Base-by-base conservation (phyloP, 495 filamentous ascomycete species). In the Glutinoglossum americanum region DNA sequence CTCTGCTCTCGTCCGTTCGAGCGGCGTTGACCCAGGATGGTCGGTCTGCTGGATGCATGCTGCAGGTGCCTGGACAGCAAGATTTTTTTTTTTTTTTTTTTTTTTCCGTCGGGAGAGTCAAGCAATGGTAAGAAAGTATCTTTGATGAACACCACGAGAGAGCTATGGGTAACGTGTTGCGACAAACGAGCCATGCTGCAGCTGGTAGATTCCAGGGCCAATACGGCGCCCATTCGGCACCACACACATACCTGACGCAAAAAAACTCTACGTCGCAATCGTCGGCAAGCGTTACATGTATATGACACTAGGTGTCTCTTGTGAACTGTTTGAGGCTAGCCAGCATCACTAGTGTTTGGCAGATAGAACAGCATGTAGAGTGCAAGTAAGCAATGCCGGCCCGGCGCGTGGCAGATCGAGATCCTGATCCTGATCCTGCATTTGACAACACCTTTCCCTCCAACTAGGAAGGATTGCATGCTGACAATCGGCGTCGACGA, bases 401-500 rank as follows among this genome's bases (percentile, higher is more conserved):
- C 49, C 49, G 26, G 49, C 49, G 49, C 49, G 49, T 53, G 49
- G 49, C 49, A 53, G 49, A 53, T 53, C 49, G 49, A 53, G 49
- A 53, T 53, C 17, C 28, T 53, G 49, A 53, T 53, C 17, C 28
- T 53, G 49, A 27, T n/a, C 19, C 13, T 10, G n/a, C n/a, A 45
- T 19, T 45, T 45, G 41, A 45, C 41, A 45, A 45, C 41, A 45
- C 41, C 41, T 1, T 45, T 23, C 32, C 37, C 8, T 17, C 41
- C 17, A 45, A 45, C 41, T 25, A 27, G 49, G 28, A 27, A 53
- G 4, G 28, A 25, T 1, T 28, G 23, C 49, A 10, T 53, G 28
- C 49, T 3, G 25, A 32, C 5, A 25, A 53, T 32, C 25, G 28
- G 25, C 11, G 25, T 28, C 23, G 26, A 32, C 19, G 26, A 32